A percentile compares a stretch with the other conserved stretches of the same genome.
phyloP scores from a whole-genome alignment of 176 grass and related monocot species.

The Eremochloa ophiuroides region DNA sequence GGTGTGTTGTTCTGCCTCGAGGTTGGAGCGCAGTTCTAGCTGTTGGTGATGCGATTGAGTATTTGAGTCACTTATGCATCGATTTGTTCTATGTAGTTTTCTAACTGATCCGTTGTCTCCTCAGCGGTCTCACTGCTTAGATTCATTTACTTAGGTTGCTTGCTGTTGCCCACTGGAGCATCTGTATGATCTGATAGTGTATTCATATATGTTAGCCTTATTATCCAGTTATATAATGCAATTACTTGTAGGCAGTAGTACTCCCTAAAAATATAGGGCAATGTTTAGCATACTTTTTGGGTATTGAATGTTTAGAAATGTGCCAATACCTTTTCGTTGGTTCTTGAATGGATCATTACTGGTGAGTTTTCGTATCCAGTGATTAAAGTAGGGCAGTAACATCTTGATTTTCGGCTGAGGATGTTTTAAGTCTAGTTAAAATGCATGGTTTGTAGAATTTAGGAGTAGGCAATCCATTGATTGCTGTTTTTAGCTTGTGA shows the following conservation, averaged over 20 bases:
- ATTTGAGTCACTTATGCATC: not conserved
- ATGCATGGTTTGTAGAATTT: too few species aligned
- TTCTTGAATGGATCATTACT: not conserved
- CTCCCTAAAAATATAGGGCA: not conserved
- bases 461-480: not conserved
- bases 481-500: not conserved
- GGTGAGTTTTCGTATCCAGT: not conserved
- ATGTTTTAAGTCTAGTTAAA: not conserved
- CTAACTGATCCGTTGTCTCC: too few species aligned
- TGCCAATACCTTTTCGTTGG: not conserved
- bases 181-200: not conserved
- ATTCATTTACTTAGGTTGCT: not conserved
- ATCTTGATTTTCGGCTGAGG: not conserved
- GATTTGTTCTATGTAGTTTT: not conserved
- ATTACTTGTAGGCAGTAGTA: not conserved
- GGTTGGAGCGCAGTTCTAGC: not conserved
- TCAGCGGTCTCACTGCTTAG: not conserved
- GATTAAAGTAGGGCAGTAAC: not conserved
- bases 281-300: not conserved
- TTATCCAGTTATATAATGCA: not conserved
- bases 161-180: not conserved
- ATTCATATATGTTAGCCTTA: not conserved
- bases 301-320: not conserved
- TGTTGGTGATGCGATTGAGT: not conserved
- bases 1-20: not conserved